phyloP scores from a whole-genome alignment of 768 basidiomycete genomes.

The Gloeophyllum trabeum region DNA sequence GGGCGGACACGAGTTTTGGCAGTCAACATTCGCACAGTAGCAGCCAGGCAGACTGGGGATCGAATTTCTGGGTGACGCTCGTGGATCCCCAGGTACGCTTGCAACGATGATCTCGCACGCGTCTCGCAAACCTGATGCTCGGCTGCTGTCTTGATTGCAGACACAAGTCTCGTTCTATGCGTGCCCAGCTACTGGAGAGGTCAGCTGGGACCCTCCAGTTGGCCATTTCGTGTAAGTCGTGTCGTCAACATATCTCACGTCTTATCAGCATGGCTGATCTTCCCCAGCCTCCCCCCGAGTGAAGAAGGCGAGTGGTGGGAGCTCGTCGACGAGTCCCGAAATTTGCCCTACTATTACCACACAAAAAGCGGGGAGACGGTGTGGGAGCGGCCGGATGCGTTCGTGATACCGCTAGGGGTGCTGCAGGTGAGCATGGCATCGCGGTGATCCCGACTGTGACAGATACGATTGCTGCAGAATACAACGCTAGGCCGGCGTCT shows the following conservation, averaged over 20 bases:
- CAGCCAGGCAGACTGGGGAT: conserved; percentile 62
- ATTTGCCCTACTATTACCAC: conserved; percentile 88
- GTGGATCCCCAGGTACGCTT: conserved; percentile 76
- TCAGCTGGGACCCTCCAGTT: conserved; percentile 87
- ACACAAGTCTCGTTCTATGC: conserved; percentile 69
- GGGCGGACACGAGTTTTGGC: neutral
- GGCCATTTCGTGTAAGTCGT: conserved; percentile 75
- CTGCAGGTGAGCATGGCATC: conserved; percentile 51
- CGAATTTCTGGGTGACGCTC: conserved; percentile 91
- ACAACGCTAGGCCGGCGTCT: conserved; percentile 62
- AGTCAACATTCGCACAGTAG: neutral
- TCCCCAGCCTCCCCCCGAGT: conserved; percentile 62
- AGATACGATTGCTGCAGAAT: conserved; percentile 30
- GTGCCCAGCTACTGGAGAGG: conserved; percentile 85
- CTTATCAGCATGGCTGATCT: conserved; percentile 7
- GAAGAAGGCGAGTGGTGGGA: conserved; percentile 96
- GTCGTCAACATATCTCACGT: conserved; percentile 16
- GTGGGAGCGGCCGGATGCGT: conserved; percentile 84
- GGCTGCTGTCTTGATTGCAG: conserved; percentile 14
- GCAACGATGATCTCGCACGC: conserved; percentile 1
- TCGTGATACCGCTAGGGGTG: conserved; percentile 85
- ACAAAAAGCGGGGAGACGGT: conserved; percentile 86
- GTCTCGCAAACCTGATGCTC: conserved; percentile 1
- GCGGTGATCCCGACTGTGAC: neutral
- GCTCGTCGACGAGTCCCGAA: conserved; percentile 71